phyloP scores from a whole-genome alignment of 1,284 basidiomycete genomes.

The Serendipita sp. region DNA sequence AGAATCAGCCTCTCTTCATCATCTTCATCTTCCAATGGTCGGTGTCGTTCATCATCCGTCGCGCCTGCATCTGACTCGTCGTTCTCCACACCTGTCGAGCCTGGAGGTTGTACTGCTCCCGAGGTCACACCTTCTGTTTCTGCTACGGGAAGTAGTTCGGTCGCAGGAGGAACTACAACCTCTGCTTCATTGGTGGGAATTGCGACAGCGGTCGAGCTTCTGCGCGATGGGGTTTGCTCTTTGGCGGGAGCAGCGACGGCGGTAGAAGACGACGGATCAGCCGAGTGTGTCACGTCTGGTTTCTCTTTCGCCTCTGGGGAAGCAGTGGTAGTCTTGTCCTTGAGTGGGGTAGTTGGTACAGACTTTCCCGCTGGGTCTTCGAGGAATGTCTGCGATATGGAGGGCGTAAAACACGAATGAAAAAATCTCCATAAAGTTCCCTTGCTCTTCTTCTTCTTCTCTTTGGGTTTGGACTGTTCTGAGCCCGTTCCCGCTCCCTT shows the following conservation, averaged over 20 bases:
- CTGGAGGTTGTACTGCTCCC: conserved; percentile 40
- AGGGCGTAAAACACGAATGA: neutral
- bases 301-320: neutral
- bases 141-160: conserved; percentile 14
- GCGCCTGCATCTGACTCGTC: conserved; percentile 19
- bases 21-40: conserved; percentile 29
- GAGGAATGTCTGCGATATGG: neutral
- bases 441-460: conserved; percentile 2
- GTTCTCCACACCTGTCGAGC: conserved; percentile 25
- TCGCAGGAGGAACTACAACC: conserved; percentile 12
- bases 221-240: neutral
- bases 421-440: conserved; percentile 2
- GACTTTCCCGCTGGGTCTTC: neutral
- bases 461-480: neutral
- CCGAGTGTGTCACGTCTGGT: neutral
- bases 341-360: neutral
- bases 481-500: neutral
- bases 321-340: neutral
- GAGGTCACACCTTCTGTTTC: conserved; percentile 41
- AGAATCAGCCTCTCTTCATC: conserved; percentile 42
- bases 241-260: neutral
- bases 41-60: conserved; percentile 17
- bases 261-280: neutral
- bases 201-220: neutral
- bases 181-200: neutral